Evolutionary conservation across 176 grass and related monocot genomes (phyloP).

Genomic region (Oryza nivara): DNA sequence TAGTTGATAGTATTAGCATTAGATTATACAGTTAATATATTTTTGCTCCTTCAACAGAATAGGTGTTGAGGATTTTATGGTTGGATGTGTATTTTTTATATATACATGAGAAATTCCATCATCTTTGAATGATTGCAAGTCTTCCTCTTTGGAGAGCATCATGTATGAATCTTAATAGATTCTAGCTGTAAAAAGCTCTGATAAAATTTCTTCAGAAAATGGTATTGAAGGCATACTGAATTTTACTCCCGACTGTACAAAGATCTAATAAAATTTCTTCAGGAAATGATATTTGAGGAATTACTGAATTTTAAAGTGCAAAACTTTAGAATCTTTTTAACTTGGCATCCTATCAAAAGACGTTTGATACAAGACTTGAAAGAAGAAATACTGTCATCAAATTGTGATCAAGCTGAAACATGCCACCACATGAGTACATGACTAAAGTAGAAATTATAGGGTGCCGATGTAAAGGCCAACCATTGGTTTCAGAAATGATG

Average conservation of each 20-base stretch:
- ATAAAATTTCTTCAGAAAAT: constrained; percentile 1
- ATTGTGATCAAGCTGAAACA: neutral
- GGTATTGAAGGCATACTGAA: neutral
- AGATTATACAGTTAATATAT: constrained; percentile 1
- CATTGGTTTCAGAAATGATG: neutral
- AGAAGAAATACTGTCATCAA: constrained; percentile 8
- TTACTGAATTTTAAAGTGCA: neutral
- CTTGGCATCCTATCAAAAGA: neutral
- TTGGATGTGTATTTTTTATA: constrained; percentile 13
- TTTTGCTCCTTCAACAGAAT: neutral
- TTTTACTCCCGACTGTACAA: neutral
- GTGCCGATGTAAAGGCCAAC: neutral
- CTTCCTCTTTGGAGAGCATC: neutral
- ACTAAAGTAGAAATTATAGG: neutral
- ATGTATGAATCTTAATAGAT: neutral
- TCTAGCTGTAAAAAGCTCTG: neutral
- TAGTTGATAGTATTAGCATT: constrained; percentile 37
- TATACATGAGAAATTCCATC: constrained; percentile 7
- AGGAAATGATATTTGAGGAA: neutral
- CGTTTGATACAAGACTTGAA: neutral
- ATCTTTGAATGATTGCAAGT: constrained; percentile 7
- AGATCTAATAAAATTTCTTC: neutral
- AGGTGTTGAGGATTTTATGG: neutral
- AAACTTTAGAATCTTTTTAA: neutral
- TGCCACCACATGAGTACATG: neutral